These are phyloP conservation scores for Trichosporon ovoides DNA, from an alignment of 1,284 basidiomycete genomes.

Conservation along the genomic window DNA sequence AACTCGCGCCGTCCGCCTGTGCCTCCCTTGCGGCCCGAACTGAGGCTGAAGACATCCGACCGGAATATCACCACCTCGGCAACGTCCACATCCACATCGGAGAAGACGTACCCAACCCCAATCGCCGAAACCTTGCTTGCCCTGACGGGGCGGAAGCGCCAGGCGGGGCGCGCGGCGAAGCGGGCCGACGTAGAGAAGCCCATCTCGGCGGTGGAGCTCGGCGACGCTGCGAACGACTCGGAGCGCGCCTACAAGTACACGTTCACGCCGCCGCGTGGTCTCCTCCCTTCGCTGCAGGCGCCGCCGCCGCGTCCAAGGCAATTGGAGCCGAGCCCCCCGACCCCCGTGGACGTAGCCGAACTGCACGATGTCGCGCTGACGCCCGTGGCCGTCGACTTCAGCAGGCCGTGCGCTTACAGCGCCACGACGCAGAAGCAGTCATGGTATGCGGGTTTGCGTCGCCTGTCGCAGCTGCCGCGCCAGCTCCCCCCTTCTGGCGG, in stretches of 20 bases:
- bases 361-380: conserved; percentile 39
- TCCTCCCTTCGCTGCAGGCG: not conserved
- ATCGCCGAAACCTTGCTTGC: not conserved
- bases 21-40: not conserved
- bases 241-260: not conserved
- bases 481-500: not conserved
- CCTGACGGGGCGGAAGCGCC: not conserved
- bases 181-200: no score
- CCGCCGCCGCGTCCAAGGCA: not conserved
- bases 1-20: not conserved
- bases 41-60: no score
- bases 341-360: conserved; percentile 10
- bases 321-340: conserved; percentile 12
- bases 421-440: not conserved
- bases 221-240: not conserved
- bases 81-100: not conserved
- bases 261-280: not conserved
- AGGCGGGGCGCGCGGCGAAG: not conserved
- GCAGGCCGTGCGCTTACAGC: not conserved
- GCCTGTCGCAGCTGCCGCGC: not conserved
- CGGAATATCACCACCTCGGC: no score
- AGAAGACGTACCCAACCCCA: not conserved
- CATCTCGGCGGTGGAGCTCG: not conserved
- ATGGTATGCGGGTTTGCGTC: not conserved
- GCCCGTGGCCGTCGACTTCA: conserved; percentile 19